These are phyloP conservation scores for Diospyros kaki DNA, from an alignment of 148 eudicot species.

Conservation along the genomic window DNA sequence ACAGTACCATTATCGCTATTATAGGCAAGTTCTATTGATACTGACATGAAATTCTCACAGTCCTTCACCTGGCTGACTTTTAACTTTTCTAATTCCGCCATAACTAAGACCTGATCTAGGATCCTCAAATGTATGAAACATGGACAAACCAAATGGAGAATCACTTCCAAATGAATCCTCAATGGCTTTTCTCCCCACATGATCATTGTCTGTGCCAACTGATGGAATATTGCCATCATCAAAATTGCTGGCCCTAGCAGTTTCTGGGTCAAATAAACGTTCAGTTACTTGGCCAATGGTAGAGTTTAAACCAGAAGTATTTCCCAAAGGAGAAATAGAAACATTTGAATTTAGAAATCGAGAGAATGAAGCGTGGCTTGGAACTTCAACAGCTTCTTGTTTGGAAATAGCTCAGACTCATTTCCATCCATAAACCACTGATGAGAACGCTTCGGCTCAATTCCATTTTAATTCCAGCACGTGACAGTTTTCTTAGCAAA, in stretches of 20 bases:
- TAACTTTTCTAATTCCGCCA: conserved; percentile 60
- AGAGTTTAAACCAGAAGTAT: conserved; percentile 39
- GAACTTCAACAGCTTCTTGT: conserved; percentile 61
- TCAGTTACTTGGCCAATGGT: conserved; percentile 38
- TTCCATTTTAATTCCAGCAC: neutral
- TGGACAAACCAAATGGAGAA: conserved; percentile 45
- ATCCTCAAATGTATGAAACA: conserved; percentile 42
- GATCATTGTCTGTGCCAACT: conserved; percentile 25
- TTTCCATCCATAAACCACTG: conserved; percentile 61
- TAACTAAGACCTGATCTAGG: conserved; percentile 40
- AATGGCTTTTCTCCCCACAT: conserved; percentile 32
- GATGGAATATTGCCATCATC: conserved; percentile 42
- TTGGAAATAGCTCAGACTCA: conserved; percentile 50
- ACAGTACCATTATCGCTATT: neutral
- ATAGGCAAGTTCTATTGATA: conserved; percentile 32
- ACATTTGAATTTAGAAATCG: conserved; percentile 38
- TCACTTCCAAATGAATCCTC: conserved; percentile 39
- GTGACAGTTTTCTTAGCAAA: too few relatives aligned
- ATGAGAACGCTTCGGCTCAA: conserved; percentile 63
- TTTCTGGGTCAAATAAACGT: conserved; percentile 35
- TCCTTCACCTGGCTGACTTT: conserved; percentile 63
- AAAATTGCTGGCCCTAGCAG: conserved; percentile 30
- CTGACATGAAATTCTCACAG: conserved; percentile 42
- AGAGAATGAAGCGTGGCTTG: conserved; percentile 37
- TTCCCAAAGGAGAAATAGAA: conserved; percentile 35